phyloP scores from a whole-genome alignment of 2,329 filamentous ascomycete genomes.

The Colletotrichum coccodes region DNA sequence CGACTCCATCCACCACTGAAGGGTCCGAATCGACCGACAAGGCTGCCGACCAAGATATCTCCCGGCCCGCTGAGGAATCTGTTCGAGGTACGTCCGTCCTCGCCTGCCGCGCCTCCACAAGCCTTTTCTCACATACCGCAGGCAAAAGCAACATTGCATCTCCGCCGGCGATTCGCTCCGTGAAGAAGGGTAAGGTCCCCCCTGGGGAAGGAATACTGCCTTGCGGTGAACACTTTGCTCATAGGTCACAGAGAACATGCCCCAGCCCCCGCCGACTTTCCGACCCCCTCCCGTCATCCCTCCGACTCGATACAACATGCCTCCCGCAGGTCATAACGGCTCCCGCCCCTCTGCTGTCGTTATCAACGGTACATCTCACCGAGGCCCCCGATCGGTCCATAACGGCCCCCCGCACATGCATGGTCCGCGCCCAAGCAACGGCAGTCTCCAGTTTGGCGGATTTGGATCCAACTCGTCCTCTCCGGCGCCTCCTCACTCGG shows the following conservation, averaged over 20 bases:
- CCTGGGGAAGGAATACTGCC: neutral
- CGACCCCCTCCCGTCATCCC: conserved; percentile 45
- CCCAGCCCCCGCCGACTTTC: conserved; percentile 11
- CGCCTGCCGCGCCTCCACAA: neutral
- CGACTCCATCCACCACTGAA: conserved; percentile 3
- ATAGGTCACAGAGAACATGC: conserved; percentile 9
- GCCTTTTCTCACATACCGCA: neutral
- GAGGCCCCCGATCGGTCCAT: conserved; percentile 44
- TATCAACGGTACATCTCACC: conserved; percentile 45
- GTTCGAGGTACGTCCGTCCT: conserved; percentile 10
- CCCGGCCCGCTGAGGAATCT: neutral
- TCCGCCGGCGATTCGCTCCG: neutral
- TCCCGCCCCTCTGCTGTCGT: conserved; percentile 40
- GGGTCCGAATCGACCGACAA: conserved; percentile 28
- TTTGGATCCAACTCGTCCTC: conserved; percentile 68
- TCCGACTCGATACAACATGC: conserved; percentile 53
- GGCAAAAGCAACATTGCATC: neutral
- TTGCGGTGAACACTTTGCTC: neutral
- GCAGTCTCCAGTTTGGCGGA: conserved; percentile 66
- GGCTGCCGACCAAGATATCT: conserved; percentile 9
- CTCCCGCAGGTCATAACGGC: conserved; percentile 35
- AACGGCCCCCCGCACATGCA: conserved; percentile 53
- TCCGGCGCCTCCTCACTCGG: conserved; percentile 61
- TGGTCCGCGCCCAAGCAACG: conserved; percentile 63
- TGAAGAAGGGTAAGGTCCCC: neutral